Evolutionary conservation across 805 yeast genomes (phyloP).

Genomic region (Priceomyces melissophilus): DNA sequence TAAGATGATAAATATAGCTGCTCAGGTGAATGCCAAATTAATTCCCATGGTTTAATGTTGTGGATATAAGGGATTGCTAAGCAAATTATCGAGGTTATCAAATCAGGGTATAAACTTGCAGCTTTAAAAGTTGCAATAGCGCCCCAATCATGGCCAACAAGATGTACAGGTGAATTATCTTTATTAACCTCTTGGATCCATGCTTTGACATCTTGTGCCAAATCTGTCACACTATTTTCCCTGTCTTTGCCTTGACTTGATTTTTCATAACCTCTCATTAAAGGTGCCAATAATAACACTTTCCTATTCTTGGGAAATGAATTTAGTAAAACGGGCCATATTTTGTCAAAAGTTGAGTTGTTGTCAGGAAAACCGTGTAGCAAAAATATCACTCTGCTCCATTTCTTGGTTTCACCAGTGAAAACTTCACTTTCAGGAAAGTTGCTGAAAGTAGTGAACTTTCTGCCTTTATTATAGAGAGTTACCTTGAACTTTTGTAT

Average conservation of each 20-base stretch:
- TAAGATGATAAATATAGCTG: slow-evolving; percentile 35
- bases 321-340: slow-evolving; percentile 18
- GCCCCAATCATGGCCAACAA: slow-evolving; percentile 46
- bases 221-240: slow-evolving; percentile 24
- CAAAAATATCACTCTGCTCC: slow-evolving; percentile 22
- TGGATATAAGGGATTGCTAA: slow-evolving; percentile 38
- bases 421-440: slow-evolving; percentile 14
- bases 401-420: slow-evolving; percentile 7
- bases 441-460: slow-evolving; percentile 20
- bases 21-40: slow-evolving; percentile 27
- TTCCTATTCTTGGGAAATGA: slow-evolving; percentile 13
- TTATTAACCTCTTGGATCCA: slow-evolving; percentile 24
- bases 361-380: slow-evolving; percentile 42
- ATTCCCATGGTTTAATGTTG: slow-evolving; percentile 24
- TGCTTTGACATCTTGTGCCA: slow-evolving; percentile 32
- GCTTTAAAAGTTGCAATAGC: slow-evolving; percentile 35
- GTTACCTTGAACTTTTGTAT: slow-evolving; percentile 8
- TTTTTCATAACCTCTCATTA: slow-evolving; percentile 36
- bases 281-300: slow-evolving; percentile 29
- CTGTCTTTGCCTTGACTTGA: slow-evolving; percentile 23
- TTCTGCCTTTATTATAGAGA: slow-evolving; percentile 14
- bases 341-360: slow-evolving; percentile 22
- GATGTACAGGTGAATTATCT: slow-evolving; percentile 26
- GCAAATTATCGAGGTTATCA: slow-evolving; percentile 29
- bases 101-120: slow-evolving; percentile 31